Conservation (phyloP, 2,329 filamentous ascomycete species). For the Lachnellula cervina region DNA sequence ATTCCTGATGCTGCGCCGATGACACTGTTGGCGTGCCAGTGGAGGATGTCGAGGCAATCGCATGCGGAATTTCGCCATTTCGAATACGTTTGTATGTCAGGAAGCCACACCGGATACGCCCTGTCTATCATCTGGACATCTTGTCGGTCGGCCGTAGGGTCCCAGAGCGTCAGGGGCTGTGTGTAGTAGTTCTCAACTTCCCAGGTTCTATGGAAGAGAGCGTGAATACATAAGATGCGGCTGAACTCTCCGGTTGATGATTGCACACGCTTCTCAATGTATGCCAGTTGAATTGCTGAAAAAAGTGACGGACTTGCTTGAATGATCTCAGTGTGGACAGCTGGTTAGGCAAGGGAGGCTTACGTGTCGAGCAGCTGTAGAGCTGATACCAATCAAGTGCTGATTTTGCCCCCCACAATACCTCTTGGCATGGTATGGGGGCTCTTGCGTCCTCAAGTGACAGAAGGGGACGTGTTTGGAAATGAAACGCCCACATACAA, state of each 20-base stretch:
- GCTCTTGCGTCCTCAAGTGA: slow-evolving; percentile 38
- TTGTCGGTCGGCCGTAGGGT: slow-evolving; percentile 38
- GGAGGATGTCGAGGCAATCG: slow-evolving; percentile 39
- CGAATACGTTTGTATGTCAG: slow-evolving; percentile 41
- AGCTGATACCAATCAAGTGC: slow-evolving; percentile 31
- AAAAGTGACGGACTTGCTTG: slow-evolving; percentile 35
- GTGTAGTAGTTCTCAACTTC: slow-evolving; percentile 42
- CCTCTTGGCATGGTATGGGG: slow-evolving; percentile 37
- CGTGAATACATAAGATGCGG: slow-evolving; percentile 44
- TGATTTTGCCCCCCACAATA: slow-evolving; percentile 36
- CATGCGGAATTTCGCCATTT: slow-evolving; percentile 42
- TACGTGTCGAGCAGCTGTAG: slow-evolving; percentile 16
- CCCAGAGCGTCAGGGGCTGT: slow-evolving; percentile 42
- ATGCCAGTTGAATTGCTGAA: slow-evolving; percentile 41
- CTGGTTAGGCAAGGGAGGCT: slow-evolving; percentile 5
- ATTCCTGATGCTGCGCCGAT: slow-evolving; percentile 36
- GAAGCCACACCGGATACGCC: slow-evolving; percentile 40
- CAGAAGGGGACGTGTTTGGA: slow-evolving; percentile 32
- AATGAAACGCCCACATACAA: slow-evolving; percentile 37
- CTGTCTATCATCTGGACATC: slow-evolving; percentile 29
- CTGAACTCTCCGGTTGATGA: slow-evolving; percentile 44
- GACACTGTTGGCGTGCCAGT: slow-evolving; percentile 40
- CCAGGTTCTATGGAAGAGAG: slow-evolving; percentile 45
- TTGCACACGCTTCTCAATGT: slow-evolving; percentile 44
- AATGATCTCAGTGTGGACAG: not conserved